Evolutionary conservation across 106 monocot species (phyloP).

Genomic region (Vanilla planifolia): DNA sequence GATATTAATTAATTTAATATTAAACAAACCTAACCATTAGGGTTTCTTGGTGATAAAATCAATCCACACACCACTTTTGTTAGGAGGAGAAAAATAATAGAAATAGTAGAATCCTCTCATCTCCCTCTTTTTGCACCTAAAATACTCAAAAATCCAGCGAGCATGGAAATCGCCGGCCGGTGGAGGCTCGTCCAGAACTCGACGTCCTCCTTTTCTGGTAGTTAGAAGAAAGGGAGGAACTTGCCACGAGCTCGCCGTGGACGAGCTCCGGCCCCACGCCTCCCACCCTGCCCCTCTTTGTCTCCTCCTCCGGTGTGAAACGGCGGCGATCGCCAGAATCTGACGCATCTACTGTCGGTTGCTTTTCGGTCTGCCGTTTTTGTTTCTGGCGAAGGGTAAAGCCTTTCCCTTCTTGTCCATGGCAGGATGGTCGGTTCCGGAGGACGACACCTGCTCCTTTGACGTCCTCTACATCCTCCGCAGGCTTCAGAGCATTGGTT

Average conservation of each 20-base stretch:
- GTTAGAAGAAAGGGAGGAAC: not conserved
- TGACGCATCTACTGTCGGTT: too few species aligned
- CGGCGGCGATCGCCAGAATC: not conserved
- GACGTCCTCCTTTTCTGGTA: not conserved
- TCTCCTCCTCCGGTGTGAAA: not conserved
- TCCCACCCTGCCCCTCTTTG: not conserved
- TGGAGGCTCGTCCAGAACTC: not conserved
- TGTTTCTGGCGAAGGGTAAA: not conserved
- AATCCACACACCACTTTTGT: not conserved
- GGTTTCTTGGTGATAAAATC: not conserved
- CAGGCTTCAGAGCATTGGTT: slow-evolving; percentile 49
- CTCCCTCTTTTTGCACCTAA: not conserved
- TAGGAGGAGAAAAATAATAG: not conserved
- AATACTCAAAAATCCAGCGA: not conserved
- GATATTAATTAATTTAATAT: too few species aligned
- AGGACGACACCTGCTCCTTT: slow-evolving; percentile 3
- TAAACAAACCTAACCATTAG: too few species aligned
- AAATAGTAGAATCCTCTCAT: not conserved
- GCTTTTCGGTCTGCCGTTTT: not conserved
- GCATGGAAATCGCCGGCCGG: not conserved
- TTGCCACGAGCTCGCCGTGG: not conserved
- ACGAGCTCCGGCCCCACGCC: not conserved
- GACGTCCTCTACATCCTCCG: slow-evolving; percentile 32
- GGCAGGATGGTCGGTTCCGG: slow-evolving; percentile 18
- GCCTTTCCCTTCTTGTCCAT: slow-evolving; percentile 6